Percentiles rank a stretch among this genome's conserved stretches.
Conservation (phyloP, 1,139 yeast species). For the Magnusiomyces fungicola region DNA sequence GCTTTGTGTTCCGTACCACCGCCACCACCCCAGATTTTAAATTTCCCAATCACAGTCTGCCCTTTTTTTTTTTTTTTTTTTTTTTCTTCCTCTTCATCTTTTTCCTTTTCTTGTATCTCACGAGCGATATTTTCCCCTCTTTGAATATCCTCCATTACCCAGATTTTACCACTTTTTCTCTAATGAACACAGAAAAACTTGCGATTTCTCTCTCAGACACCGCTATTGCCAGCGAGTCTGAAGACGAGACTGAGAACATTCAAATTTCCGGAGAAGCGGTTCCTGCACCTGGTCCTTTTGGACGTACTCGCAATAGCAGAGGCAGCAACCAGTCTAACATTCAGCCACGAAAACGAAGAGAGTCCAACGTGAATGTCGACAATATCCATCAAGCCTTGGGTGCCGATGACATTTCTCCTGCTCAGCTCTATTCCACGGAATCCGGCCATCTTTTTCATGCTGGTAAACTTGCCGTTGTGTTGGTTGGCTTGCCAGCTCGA, state of each 20-base stretch:
- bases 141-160: background rate
- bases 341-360: constrained; percentile 5
- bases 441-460: constrained; percentile 90
- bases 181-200: background rate
- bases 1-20: background rate
- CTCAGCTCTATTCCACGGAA: constrained; percentile 85
- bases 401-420: constrained; percentile 45
- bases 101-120: background rate
- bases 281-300: constrained; percentile 15
- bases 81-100: background rate
- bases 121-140: too few species aligned
- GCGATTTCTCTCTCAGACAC: background rate
- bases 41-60: background rate
- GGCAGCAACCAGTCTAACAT: background rate
- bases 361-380: constrained; percentile 23
- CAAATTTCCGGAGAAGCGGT: background rate
- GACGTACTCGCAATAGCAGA: constrained; percentile 1
- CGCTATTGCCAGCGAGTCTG: constrained; percentile 1
- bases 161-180: background rate
- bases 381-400: constrained; percentile 28
- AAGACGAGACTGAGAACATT: background rate
- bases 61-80: background rate
- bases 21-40: background rate
- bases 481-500: constrained; percentile 93
- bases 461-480: constrained; percentile 81